A percentile compares a stretch with the other conserved stretches of the same genome.
These are phyloP conservation scores for Chrysophaeum taylorii DNA, from an alignment of 352 stramenopile species.

Conservation along the genomic window DNA sequence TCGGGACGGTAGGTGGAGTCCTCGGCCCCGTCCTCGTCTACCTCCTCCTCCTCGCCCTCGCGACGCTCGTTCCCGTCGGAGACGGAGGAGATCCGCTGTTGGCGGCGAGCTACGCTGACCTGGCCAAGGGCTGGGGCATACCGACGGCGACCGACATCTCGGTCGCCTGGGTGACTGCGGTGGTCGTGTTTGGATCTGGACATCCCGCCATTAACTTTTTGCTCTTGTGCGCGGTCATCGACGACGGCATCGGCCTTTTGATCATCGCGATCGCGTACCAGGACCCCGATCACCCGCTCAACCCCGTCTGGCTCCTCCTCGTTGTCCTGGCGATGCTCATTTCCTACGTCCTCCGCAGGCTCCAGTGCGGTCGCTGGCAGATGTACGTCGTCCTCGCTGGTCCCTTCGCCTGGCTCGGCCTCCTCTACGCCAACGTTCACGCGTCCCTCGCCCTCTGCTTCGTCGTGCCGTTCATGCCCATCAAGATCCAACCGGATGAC, in stretches of 20 bases:
- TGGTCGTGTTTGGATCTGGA: constrained; percentile 4
- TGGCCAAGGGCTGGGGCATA: constrained; percentile 12
- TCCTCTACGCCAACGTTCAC: not conserved
- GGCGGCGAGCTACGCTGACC: not conserved
- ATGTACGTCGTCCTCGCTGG: constrained; percentile 10
- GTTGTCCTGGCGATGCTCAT: constrained; percentile 5
- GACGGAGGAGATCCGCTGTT: no score
- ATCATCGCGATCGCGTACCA: constrained; percentile 13
- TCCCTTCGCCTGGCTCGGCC: constrained; percentile 6
- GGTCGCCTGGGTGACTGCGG: constrained; percentile 6
- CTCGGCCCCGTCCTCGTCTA: not conserved
- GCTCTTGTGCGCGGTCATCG: constrained; percentile 6
- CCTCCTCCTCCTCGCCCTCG: not conserved
- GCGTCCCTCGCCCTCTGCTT: constrained; percentile 1
- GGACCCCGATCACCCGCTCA: not conserved
- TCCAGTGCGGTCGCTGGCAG: not conserved
- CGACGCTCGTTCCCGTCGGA: no score
- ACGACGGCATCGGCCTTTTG: constrained; percentile 13
- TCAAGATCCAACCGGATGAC: not conserved
- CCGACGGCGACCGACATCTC: constrained; percentile 20
- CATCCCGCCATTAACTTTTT: constrained; percentile 12
- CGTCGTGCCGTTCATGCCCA: constrained; percentile 16
- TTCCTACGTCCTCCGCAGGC: not conserved
- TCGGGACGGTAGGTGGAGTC: not conserved
- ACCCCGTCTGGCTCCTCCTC: not conserved